A percentile compares a stretch with the other conserved stretches of the same genome.
phyloP scores from a whole-genome alignment of 768 basidiomycete species.

The Vishniacozyma victoriae region DNA sequence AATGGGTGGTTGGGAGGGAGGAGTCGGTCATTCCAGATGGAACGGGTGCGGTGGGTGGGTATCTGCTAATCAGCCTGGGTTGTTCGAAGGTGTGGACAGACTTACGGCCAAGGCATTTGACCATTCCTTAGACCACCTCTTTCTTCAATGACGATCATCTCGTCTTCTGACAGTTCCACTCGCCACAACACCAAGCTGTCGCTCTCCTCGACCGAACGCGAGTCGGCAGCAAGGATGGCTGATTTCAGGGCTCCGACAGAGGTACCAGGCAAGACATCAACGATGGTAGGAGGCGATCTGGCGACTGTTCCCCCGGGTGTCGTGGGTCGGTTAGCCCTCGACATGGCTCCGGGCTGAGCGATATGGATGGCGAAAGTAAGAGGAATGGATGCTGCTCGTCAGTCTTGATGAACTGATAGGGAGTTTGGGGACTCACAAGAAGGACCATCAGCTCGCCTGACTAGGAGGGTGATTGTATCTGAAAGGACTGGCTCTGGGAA shows the following conservation, averaged over 20 bases:
- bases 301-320: neutral
- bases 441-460: slow-evolving; percentile 13
- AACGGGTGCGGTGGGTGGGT: slow-evolving; percentile 37
- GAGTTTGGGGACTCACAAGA: slow-evolving; percentile 12
- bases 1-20: slow-evolving; percentile 18
- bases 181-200: slow-evolving; percentile 28
- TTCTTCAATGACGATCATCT: slow-evolving; percentile 41
- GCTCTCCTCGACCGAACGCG: slow-evolving; percentile 15
- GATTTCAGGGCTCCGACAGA: slow-evolving; percentile 34
- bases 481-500: slow-evolving; percentile 10
- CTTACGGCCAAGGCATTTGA: slow-evolving; percentile 46
- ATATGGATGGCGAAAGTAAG: slow-evolving; percentile 1
- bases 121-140: slow-evolving; percentile 37
- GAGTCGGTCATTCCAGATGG: slow-evolving; percentile 24
- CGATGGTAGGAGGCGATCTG: slow-evolving; percentile 13
- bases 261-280: slow-evolving; percentile 23
- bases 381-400: slow-evolving; percentile 2
- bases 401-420: too few species aligned
- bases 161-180: slow-evolving; percentile 41
- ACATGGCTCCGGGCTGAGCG: neutral
- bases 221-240: slow-evolving; percentile 10
- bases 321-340: neutral
- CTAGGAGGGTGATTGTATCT: slow-evolving; percentile 35
- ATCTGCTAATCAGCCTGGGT: slow-evolving; percentile 11
- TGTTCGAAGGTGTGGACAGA: neutral